Conservation (phyloP, 1,284 basidiomycete species). For the Bjerkandera adusta region DNA sequence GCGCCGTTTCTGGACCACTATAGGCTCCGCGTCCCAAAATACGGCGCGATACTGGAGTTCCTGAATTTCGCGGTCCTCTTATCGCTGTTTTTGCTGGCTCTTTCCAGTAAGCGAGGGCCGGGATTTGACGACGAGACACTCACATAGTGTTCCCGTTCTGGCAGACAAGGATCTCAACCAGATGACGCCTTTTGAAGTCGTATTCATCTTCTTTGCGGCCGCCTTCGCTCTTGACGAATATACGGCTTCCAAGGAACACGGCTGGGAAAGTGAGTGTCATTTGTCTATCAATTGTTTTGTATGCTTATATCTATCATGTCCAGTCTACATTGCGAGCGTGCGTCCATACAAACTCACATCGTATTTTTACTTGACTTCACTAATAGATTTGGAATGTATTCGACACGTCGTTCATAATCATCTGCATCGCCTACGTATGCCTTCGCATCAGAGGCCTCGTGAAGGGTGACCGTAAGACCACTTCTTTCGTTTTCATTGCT, state of each 20-base stretch:
- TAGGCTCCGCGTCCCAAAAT: conserved; percentile 80
- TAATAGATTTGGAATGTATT: conserved; percentile 84
- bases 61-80: conserved; percentile 70
- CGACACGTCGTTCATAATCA: conserved; percentile 73
- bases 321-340: conserved; percentile 84
- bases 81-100: conserved; percentile 69
- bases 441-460: conserved; percentile 67
- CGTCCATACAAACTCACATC: conserved; percentile 14
- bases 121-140: not conserved
- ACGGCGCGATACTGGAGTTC: conserved; percentile 79
- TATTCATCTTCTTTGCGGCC: conserved; percentile 73
- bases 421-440: conserved; percentile 70
- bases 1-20: conserved; percentile 86
- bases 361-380: not conserved
- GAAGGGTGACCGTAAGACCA: conserved; percentile 48
- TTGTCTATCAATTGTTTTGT: not conserved
- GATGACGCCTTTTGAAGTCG: conserved; percentile 60
- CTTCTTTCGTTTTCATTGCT: not conserved
- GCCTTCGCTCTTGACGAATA: conserved; percentile 84
- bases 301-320: not conserved
- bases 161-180: conserved; percentile 56
- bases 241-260: conserved; percentile 77
- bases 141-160: not conserved
- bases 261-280: conserved; percentile 71
- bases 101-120: conserved; percentile 70